phyloP scores from a whole-genome alignment of 805 yeast species.

The Kluyveromyces wickerhamii region DNA sequence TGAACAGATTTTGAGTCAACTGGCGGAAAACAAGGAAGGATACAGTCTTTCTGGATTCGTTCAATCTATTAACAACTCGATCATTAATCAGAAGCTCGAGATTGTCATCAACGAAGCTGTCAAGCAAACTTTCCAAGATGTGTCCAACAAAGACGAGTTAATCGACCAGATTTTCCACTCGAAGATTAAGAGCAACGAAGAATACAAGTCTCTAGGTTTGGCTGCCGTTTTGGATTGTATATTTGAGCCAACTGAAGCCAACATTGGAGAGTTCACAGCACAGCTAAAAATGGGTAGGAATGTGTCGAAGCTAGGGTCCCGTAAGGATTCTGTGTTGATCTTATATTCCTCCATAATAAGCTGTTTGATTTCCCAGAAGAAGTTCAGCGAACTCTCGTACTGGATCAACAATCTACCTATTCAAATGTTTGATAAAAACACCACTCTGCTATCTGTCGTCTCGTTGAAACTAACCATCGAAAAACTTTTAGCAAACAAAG shows the following conservation, averaged over 20 bases:
- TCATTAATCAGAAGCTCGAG: constrained; percentile 9
- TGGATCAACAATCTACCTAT: constrained; percentile 20
- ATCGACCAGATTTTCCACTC: constrained; percentile 17
- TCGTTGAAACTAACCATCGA: neutral
- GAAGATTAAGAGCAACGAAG: constrained; percentile 10
- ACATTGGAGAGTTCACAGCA: constrained; percentile 13
- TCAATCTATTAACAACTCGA: constrained; percentile 9
- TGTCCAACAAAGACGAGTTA: constrained; percentile 16
- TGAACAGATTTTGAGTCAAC: constrained; percentile 15
- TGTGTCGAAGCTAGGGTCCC: neutral
- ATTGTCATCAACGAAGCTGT: constrained; percentile 7
- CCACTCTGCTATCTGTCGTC: constrained; percentile 10
- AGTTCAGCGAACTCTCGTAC: constrained; percentile 16
- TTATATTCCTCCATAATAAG: constrained; percentile 20
- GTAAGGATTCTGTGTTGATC: constrained; percentile 5
- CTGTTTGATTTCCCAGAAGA: constrained; percentile 19
- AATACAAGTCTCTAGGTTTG: constrained; percentile 13
- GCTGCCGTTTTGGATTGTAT: constrained; percentile 17
- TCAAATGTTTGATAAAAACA: constrained; percentile 8
- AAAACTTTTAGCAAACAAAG: neutral
- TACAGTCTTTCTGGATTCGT: constrained; percentile 14
- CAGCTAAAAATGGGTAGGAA: neutral
- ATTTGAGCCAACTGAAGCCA: constrained; percentile 23
- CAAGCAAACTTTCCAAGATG: constrained; percentile 13
- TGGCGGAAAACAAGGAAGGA: constrained; percentile 13